Conservation (phyloP, 2,329 filamentous ascomycete species). For the Nannizzia gypsea region DNA sequence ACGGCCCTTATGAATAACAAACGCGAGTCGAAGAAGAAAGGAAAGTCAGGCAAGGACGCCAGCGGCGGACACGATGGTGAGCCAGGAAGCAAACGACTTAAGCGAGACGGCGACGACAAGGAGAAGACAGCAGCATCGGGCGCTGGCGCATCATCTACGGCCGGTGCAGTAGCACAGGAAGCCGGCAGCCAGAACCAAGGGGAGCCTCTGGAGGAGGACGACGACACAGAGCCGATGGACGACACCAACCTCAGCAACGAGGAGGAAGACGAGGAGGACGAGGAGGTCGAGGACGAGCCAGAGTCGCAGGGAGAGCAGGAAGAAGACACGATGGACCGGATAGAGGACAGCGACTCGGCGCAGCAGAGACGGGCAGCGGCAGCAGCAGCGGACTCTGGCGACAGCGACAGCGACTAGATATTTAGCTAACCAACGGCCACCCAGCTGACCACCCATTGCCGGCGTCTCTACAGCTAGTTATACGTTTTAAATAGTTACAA, state of each 20-base stretch:
- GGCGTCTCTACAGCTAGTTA: too few relatives aligned
- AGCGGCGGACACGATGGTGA: conserved; percentile 50
- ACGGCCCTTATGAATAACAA: conserved; percentile 29
- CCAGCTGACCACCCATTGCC: too few relatives aligned
- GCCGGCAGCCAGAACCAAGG: not conserved
- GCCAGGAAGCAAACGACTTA: conserved; percentile 16
- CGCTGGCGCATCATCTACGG: not conserved
- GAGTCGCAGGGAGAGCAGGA: conserved; percentile 16
- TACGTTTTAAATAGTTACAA: too few relatives aligned
- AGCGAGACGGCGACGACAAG: conserved; percentile 18
- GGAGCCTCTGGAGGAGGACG: not conserved
- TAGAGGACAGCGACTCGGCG: conserved; percentile 4
- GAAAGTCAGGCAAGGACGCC: conserved; percentile 41
- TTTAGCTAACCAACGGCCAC: too few relatives aligned
- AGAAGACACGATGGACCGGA: not conserved
- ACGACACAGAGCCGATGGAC: conserved; percentile 1
- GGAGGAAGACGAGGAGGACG: conserved; percentile 18
- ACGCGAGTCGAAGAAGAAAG: conserved; percentile 29
- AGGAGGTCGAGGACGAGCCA: conserved; percentile 15
- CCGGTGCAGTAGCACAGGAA: not conserved
- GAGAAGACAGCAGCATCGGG: conserved; percentile 12
- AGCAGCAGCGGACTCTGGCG: not conserved
- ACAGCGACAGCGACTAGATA: conserved; percentile 5
- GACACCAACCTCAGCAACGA: conserved; percentile 9
- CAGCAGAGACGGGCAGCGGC: not conserved